A percentile compares a stretch with the other conserved stretches of the same genome.
phyloP scores from a whole-genome alignment of 495 filamentous ascomycete genomes.

The Sabuloglossum arenarium region DNA sequence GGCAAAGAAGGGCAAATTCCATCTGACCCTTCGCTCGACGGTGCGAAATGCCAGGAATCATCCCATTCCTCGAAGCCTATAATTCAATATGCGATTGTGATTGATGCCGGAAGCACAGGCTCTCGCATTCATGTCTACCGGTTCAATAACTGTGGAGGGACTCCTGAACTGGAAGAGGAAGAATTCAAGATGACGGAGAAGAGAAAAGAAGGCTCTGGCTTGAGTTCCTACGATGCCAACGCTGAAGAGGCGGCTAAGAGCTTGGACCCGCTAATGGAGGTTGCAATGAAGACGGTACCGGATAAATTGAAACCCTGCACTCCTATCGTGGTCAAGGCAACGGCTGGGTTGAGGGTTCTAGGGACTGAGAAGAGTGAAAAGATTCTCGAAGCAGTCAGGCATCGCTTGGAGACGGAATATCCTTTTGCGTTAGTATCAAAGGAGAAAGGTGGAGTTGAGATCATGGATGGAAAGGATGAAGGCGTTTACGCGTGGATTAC shows the following conservation, averaged over 20 bases:
- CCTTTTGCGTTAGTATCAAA: constrained; percentile 83
- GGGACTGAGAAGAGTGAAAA: constrained; percentile 61
- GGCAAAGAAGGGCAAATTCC: constrained; percentile 26
- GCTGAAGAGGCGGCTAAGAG: constrained; percentile 74
- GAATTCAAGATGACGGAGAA: constrained; percentile 76
- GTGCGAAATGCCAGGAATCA: constrained; percentile 59
- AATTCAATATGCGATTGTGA: constrained; percentile 94
- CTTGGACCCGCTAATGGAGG: constrained; percentile 70
- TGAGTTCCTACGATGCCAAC: constrained; percentile 71
- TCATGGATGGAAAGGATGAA: constrained; percentile 92
- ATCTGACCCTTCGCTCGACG: constrained; percentile 35
- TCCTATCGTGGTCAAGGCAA: constrained; percentile 89
- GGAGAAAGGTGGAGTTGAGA: constrained; percentile 67
- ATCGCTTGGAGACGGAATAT: constrained; percentile 67
- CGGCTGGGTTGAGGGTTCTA: constrained; percentile 72
- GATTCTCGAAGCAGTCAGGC: constrained; percentile 70
- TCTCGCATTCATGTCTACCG: constrained; percentile 96
- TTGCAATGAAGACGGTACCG: constrained; percentile 63
- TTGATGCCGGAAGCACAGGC: constrained; percentile 93
- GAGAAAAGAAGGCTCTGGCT: constrained; percentile 53
- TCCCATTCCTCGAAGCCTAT: constrained; percentile 71
- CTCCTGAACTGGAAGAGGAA: constrained; percentile 87
- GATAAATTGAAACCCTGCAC: constrained; percentile 73
- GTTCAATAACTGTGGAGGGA: constrained; percentile 94
- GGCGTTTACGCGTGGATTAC: constrained; percentile 99